A percentile compares a stretch with the other conserved stretches of the same genome.
phyloP scores from a whole-genome alignment of 257 asterid genomes.

The Solanum chiquidenum region DNA sequence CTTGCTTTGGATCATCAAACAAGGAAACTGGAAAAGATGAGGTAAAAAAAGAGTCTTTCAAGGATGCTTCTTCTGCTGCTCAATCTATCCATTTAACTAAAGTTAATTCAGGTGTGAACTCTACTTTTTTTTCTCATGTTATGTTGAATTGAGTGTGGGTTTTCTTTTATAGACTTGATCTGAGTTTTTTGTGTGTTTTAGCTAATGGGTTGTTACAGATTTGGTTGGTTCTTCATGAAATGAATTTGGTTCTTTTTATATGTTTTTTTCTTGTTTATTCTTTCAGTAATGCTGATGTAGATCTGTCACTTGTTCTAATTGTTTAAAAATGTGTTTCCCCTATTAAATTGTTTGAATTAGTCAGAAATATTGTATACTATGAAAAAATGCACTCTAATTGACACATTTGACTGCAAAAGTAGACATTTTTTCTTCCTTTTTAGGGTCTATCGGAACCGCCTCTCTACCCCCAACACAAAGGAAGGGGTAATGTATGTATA shows the following conservation, averaged over 20 bases:
- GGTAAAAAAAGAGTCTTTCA: slow-evolving; percentile 53
- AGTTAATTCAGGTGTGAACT: slow-evolving; percentile 55
- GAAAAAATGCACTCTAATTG: background rate
- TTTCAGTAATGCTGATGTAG: background rate
- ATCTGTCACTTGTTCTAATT: background rate
- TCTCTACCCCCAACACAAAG: background rate
- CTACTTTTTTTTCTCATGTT: background rate
- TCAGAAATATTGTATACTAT: background rate
- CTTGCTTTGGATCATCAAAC: slow-evolving; percentile 78
- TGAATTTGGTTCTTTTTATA: background rate
- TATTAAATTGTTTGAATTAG: background rate
- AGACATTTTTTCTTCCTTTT: background rate
- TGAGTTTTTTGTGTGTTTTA: background rate
- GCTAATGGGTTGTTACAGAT: background rate
- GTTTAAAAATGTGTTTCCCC: background rate
- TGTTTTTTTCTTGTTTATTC: background rate
- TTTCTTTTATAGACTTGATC: background rate
- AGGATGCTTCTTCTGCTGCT: slow-evolving; percentile 46
- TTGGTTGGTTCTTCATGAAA: background rate
- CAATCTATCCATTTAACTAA: slow-evolving; percentile 42
- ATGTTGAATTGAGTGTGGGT: background rate
- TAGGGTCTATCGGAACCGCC: background rate
- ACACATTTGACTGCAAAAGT: background rate
- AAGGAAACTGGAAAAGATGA: slow-evolving; percentile 40
- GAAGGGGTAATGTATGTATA: background rate